Conservation (phyloP, 106 monocot genomes). For the Acorus gramineus region DNA sequence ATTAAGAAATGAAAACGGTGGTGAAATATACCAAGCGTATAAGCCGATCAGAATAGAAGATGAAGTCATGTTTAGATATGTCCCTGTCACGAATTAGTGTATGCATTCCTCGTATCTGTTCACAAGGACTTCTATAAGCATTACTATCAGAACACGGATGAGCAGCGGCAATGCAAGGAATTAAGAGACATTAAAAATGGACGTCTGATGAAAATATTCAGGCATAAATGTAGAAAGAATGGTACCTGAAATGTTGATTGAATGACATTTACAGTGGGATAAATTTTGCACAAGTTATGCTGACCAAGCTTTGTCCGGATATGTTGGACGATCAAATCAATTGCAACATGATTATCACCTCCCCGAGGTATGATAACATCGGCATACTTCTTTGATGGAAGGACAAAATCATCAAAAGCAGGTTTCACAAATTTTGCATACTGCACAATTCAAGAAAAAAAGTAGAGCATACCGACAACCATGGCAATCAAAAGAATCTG, state of each 20-base stretch:
- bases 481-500: too few relatives aligned
- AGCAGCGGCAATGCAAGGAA: background rate
- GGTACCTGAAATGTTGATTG: too few relatives aligned
- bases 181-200: too few relatives aligned
- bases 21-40: constrained; percentile 66
- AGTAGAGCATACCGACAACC: background rate
- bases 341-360: constrained; percentile 42
- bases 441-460: constrained; percentile 12
- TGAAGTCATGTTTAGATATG: constrained; percentile 90
- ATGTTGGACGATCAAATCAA: constrained; percentile 41
- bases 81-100: constrained; percentile 91
- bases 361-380: constrained; percentile 45
- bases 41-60: constrained; percentile 98
- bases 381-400: constrained; percentile 46
- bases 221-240: too few relatives aligned
- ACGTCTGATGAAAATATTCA: too few relatives aligned
- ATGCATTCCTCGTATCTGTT: constrained; percentile 98
- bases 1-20: too few relatives aligned
- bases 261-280: constrained; percentile 13
- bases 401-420: constrained; percentile 44
- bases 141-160: constrained; percentile 1
- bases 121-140: constrained; percentile 13
- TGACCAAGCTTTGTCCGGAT: constrained; percentile 43
- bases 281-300: constrained; percentile 43
- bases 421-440: constrained; percentile 44